Base-by-base conservation (phyloP, 2,329 filamentous ascomycete genomes). In the Fusarium multiceps region DNA sequence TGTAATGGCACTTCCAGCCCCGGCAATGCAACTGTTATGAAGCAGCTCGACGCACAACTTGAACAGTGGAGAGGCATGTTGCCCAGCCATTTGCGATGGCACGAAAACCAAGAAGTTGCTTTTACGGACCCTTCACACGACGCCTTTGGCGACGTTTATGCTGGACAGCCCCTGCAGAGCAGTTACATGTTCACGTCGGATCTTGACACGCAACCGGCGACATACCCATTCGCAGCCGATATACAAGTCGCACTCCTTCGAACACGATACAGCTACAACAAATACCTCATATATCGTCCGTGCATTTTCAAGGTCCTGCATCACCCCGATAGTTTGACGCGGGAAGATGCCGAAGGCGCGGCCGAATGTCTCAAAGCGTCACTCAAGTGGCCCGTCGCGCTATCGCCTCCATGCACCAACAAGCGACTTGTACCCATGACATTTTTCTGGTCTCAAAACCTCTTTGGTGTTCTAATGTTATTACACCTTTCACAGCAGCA, bases 391-490 rank as follows among this genome's bases (percentile, higher is more conserved):
- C 88, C 88, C 2, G 80, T 90, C 25, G 81, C 84, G 23, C 83
- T 89, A 78, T 84, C 86, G 10, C 88, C 88, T 0, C 82, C 85
- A 1, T 85, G 85, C 65, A 80, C 84, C 55, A 85, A 85, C 74
- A 90, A 90, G 76, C 80, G 88, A 37, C 80, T 90, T 7, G 78
- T 90, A 1, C 88, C 88, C 1, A 85, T 86, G 59, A 72, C 87
- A 3, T 90, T 89, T 73, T 87, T 88, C 56, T 90, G 88, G 85
- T 87, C 87, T 11, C 87, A 90, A 68, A 89, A 88, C 63, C 82
- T 90, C 43, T 81, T 90, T 46, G 85, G 85, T 6, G 85, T 89
- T 25, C 78, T 90, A 25, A 72, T 90, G 47, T 80, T 90, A 20
- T 73, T 90, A 37, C 84, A 87, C 45, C 79, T 89, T 67, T 85